A percentile compares a stretch with the other conserved stretches of the same genome.
These are phyloP conservation scores for Colletotrichum eremochloae DNA, from an alignment of 2,329 filamentous ascomycete genomes.

Conservation along the genomic window DNA sequence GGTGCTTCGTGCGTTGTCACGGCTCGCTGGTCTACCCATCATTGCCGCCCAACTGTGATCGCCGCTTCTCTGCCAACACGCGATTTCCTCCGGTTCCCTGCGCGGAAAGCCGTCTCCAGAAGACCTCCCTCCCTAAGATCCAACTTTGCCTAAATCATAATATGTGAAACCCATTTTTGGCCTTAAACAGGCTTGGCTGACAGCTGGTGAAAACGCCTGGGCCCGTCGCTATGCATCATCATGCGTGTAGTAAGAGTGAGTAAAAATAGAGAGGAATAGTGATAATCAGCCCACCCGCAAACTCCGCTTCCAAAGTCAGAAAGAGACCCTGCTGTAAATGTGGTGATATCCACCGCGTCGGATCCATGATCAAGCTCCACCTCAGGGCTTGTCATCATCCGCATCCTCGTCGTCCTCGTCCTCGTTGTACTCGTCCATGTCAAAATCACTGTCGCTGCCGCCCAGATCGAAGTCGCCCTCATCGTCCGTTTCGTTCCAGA, in stretches of 20 bases:
- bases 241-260: conserved; percentile 32
- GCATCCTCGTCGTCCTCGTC: conserved; percentile 71
- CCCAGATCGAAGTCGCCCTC: conserved; percentile 78
- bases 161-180: conserved; percentile 35
- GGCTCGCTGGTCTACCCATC: conserved; percentile 7
- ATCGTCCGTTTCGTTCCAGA: conserved; percentile 83
- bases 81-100: conserved; percentile 14
- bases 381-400: conserved; percentile 31
- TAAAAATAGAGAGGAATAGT: conserved; percentile 5
- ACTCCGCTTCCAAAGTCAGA: conserved; percentile 11
- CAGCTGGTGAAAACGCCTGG: conserved; percentile 41
- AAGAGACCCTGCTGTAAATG: not conserved
- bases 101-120: conserved; percentile 32
- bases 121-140: conserved; percentile 26
- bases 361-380: not conserved
- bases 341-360: not conserved
- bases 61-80: conserved; percentile 14
- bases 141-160: conserved; percentile 36
- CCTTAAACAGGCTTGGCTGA: conserved; percentile 34
- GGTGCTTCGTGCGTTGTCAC: conserved; percentile 7
- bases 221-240: conserved; percentile 43
- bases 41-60: conserved; percentile 19
- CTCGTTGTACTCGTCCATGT: conserved; percentile 70
- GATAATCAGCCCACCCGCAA: conserved; percentile 15
- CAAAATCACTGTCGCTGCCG: conserved; percentile 77